Percentiles rank a stretch among this genome's conserved stretches.
These are phyloP conservation scores for Dichomitus squalens DNA, from an alignment of 1,284 basidiomycete species.

Conservation along the genomic window DNA sequence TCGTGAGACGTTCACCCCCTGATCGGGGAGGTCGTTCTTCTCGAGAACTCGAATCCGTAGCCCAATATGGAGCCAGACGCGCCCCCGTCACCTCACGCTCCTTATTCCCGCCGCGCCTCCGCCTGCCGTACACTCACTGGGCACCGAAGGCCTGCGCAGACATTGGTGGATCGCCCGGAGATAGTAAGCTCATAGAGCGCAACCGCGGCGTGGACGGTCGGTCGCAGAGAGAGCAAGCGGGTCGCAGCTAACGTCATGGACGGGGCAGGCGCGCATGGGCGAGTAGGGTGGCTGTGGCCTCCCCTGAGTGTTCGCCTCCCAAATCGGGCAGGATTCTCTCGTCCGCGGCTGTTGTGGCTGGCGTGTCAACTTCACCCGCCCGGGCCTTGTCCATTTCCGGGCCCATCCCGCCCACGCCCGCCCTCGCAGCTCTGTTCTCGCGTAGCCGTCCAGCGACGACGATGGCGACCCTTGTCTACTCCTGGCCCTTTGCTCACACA, in stretches of 20 bases:
- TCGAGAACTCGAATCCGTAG: background rate
- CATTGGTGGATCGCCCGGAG: no score
- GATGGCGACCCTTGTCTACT: background rate
- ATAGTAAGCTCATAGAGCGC: no score
- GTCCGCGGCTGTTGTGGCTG: constrained; percentile 1
- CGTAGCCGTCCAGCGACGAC: no score
- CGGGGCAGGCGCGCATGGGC: background rate
- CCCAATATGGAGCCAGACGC: background rate
- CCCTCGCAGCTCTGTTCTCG: background rate
- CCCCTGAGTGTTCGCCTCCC: constrained; percentile 6
- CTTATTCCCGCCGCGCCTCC: no score
- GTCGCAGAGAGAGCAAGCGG: background rate
- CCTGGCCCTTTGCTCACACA: background rate
- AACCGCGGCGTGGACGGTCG: no score
- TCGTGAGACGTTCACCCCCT: constrained; percentile 21
- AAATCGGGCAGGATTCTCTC: constrained; percentile 21
- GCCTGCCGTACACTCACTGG: no score
- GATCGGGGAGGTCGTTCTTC: constrained; percentile 8
- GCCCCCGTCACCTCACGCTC: background rate
- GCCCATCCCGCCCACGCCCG: background rate
- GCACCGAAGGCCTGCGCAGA: no score
- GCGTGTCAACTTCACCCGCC: background rate
- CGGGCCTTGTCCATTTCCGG: constrained; percentile 1
- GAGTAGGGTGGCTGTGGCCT: background rate
- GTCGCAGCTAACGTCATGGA: background rate